Base-by-base conservation (phyloP, 1,284 basidiomycete species). In the Violaceomyces palustris region DNA sequence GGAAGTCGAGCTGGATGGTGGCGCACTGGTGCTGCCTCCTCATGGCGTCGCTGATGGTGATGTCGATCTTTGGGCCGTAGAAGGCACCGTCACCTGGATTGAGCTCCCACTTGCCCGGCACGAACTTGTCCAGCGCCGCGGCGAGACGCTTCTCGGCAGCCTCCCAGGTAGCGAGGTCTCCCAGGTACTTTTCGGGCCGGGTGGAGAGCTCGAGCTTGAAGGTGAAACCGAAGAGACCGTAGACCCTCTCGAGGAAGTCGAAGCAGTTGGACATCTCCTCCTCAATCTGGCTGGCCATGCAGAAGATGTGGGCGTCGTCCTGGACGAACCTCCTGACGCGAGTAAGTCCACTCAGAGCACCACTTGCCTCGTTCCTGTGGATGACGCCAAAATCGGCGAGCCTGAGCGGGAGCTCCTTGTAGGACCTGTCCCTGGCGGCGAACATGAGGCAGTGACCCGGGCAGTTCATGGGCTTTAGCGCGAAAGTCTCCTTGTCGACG, bases 351-450 rank as follows among this genome's bases (percentile, higher is more conserved):
- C 87, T 89, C 56, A 99, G 77, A 6, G 93, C 91, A 36, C 94
- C 94, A 33, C 85, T 88, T 0, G 94, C 92, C 74, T 99, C 94
- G 70, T 98, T 99, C 51, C 94, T 79, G 75, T 98, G 94, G 48
- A 98, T 80, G 50, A 98, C 90, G 69, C 94, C 94, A 71, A 99
- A 99, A 74, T 99, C 94, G 14, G 94, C 94, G 83, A 96, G 88
- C 17, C 94, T 84, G 59, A 99, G 83, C 2, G 94, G 94, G 17
- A 98, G 79, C 75, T 99, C 94, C 74, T 86, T 87, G 79, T 97
- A 97, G 51, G 84, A 87, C 52, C 94, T 83, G 75, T 97, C 93
- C 53, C 88, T 82, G 15, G 88, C 86, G 75, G 90, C 93, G 71
- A 98, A 99, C 70, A 98, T 89, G 50, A 98, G 77, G 74, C 88